Conservation (phyloP, 2,329 filamentous ascomycete species). For the Nemania sp. region DNA sequence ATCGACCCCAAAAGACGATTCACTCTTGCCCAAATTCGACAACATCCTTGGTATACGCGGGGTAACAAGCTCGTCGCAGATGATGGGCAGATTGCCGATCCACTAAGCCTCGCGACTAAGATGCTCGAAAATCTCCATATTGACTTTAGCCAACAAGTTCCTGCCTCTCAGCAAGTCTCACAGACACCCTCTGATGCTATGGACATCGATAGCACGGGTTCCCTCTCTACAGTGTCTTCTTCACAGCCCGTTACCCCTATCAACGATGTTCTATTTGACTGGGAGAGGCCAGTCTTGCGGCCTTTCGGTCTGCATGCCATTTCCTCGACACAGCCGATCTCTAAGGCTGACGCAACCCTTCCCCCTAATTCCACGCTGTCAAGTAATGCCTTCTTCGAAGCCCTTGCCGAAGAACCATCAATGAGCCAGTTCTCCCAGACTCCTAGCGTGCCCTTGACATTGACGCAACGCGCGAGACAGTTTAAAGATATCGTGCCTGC, state of each 20-base stretch:
- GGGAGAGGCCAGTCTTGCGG: conserved; percentile 73
- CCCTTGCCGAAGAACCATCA: conserved; percentile 82
- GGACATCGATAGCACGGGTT: conserved; percentile 64
- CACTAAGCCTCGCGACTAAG: conserved; percentile 83
- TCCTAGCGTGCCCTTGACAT: conserved; percentile 76
- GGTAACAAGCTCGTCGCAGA: conserved; percentile 74
- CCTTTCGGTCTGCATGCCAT: conserved; percentile 49
- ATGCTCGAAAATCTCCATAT: conserved; percentile 93
- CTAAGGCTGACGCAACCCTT: conserved; percentile 43
- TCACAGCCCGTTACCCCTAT: conserved; percentile 83
- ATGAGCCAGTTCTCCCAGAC: conserved; percentile 82
- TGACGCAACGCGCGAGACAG: conserved; percentile 84
- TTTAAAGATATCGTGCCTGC: conserved; percentile 92
- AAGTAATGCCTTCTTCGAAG: conserved; percentile 55
- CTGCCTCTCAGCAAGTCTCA: conserved; percentile 42
- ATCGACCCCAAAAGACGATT: conserved; percentile 76
- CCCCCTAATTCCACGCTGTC: conserved; percentile 41
- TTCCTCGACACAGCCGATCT: conserved; percentile 55
- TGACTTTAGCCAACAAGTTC: conserved; percentile 74
- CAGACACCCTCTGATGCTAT: conserved; percentile 59
- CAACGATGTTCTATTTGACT: conserved; percentile 79
- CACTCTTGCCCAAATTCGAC: conserved; percentile 80
- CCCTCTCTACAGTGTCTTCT: conserved; percentile 57
- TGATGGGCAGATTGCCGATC: conserved; percentile 76
- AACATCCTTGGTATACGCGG: conserved; percentile 93